Conservation (phyloP, 2,329 filamentous ascomycete genomes). For the Cytospora schulzeri region DNA sequence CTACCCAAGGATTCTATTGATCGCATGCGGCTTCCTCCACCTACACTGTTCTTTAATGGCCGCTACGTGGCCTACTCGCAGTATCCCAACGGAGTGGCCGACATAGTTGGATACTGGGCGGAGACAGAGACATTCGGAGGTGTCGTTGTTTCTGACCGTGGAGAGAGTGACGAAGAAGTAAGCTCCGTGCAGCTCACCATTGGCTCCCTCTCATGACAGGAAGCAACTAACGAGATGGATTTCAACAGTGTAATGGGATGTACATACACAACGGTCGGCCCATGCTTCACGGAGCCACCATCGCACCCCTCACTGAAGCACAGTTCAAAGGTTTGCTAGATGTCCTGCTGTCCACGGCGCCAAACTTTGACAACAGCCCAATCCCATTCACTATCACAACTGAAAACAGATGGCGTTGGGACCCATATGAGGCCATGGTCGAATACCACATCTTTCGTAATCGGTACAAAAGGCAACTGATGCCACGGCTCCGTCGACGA, state of each 20-base stretch:
- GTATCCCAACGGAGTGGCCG: neutral
- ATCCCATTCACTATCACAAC: neutral
- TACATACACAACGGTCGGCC: neutral
- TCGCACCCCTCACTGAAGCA: neutral
- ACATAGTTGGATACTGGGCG: neutral
- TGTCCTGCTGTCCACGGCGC: neutral
- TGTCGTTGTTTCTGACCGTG: conserved; percentile 5
- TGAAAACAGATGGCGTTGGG: conserved; percentile 1
- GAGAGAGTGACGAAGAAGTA: neutral
- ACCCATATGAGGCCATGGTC: neutral
- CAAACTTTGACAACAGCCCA: neutral
- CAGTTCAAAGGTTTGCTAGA: neutral
- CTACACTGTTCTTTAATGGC: neutral
- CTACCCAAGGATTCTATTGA: neutral
- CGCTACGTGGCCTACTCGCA: neutral
- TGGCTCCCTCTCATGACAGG: neutral
- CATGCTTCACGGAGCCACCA: neutral
- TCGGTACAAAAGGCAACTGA: neutral
- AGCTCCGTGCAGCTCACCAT: neutral
- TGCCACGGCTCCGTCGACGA: no score
- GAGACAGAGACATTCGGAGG: conserved; percentile 1
- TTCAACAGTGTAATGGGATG: neutral
- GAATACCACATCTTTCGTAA: conserved; percentile 1
- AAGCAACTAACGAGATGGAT: no score
- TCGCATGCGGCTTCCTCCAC: neutral